phyloP scores from a whole-genome alignment of 805 yeast species.

The Candida qinlingensis region DNA sequence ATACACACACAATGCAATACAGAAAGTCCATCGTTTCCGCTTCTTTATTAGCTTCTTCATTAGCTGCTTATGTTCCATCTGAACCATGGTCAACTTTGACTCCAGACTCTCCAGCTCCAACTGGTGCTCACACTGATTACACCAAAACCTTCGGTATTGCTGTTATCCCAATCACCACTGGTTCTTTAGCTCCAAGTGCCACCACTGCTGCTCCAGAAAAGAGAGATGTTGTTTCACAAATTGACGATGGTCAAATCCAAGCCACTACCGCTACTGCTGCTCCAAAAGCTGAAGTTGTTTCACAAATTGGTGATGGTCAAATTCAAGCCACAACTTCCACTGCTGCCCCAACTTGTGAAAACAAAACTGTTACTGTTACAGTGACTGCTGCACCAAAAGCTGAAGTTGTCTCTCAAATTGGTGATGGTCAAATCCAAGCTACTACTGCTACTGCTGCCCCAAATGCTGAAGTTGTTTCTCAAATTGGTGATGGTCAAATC shows the following conservation, averaged over 20 bases:
- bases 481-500: slow-evolving; percentile 5
- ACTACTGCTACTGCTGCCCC: slow-evolving; percentile 15
- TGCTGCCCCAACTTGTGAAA: slow-evolving; percentile 14
- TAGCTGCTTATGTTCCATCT: slow-evolving; percentile 63
- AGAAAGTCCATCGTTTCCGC: slow-evolving; percentile 37
- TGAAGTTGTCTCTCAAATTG: slow-evolving; percentile 21
- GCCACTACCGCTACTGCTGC: slow-evolving; percentile 24
- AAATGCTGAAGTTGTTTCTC: slow-evolving; percentile 2
- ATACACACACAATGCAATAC: slow-evolving; percentile 36
- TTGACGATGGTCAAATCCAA: slow-evolving; percentile 21
- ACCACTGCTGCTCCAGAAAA: slow-evolving; percentile 13
- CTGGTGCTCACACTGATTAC: slow-evolving; percentile 33
- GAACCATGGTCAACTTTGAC: slow-evolving; percentile 43
- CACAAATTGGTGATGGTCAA: slow-evolving; percentile 29
- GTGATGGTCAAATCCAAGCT: slow-evolving; percentile 29
- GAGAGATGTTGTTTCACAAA: slow-evolving; percentile 19
- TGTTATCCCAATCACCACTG: slow-evolving; percentile 31
- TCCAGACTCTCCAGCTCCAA: slow-evolving; percentile 32
- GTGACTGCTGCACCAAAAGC: slow-evolving; percentile 20
- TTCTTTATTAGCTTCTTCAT: slow-evolving; percentile 39
- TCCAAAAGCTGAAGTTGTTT: slow-evolving; percentile 20
- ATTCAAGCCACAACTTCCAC: slow-evolving; percentile 26
- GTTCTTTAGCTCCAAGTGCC: slow-evolving; percentile 19
- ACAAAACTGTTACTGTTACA: slow-evolving; percentile 28
- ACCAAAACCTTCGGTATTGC: slow-evolving; percentile 38